Percentiles rank a stretch among this genome's conserved stretches.
Evolutionary conservation across 306 rosid species (phyloP).

Genomic region (Geum urbanum): DNA sequence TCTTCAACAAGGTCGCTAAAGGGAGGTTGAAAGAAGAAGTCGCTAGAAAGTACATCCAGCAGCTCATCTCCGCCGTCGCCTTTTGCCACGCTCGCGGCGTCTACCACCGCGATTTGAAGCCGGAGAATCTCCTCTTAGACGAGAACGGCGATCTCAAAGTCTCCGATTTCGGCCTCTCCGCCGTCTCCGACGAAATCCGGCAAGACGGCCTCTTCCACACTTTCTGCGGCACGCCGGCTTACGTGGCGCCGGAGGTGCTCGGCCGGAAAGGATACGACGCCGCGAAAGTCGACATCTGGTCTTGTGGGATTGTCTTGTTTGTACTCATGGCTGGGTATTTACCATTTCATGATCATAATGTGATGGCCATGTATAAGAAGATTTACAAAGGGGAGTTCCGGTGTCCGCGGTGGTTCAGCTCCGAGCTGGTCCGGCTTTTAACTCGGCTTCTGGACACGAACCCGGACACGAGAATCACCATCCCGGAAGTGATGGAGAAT

Average conservation of each 20-base stretch:
- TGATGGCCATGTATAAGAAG: conserved; percentile 89
- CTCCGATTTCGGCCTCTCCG: conserved; percentile 80
- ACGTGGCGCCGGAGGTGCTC: conserved; percentile 90
- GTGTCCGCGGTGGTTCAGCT: conserved; percentile 84
- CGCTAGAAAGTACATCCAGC: conserved; percentile 77
- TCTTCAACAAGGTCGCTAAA: conserved; percentile 87
- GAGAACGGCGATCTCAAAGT: conserved; percentile 77
- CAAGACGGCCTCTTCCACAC: conserved; percentile 92
- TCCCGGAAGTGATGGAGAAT: conserved; percentile 82
- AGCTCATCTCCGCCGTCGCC: conserved; percentile 73
- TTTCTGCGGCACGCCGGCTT: conserved; percentile 93
- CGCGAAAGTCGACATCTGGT: conserved; percentile 84
- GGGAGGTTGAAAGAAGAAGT: conserved; percentile 79
- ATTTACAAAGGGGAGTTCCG: conserved; percentile 79
- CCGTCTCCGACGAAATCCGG: conserved; percentile 82
- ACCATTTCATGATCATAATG: conserved; percentile 85
- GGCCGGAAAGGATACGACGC: conserved; percentile 83
- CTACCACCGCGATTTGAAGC: conserved; percentile 79
- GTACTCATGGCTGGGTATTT: conserved; percentile 90
- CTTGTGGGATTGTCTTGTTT: conserved; percentile 81
- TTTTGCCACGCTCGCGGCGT: conserved; percentile 94
- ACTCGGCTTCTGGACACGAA: conserved; percentile 58
- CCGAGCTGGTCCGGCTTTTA: conserved; percentile 51
- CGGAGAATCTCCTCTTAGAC: conserved; percentile 72
- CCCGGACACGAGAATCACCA: conserved; percentile 61